These are phyloP conservation scores for Dictyostelium citrinum DNA, from an alignment of 78 protist genomes.

Conservation along the genomic window DNA sequence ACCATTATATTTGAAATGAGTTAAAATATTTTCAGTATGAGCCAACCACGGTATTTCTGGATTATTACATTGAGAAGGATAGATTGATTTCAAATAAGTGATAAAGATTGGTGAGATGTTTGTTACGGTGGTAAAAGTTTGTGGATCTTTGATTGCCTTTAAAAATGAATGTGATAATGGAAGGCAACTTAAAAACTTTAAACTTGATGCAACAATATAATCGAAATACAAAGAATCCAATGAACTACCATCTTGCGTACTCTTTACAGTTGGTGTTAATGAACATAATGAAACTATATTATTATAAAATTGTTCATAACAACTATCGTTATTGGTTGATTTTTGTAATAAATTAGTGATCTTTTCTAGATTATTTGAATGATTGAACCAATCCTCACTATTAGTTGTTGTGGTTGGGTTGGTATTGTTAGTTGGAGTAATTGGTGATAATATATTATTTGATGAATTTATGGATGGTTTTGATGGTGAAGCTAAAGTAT, in stretches of 20 bases:
- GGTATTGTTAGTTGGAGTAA: neutral
- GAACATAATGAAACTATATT: neutral
- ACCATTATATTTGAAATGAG: neutral
- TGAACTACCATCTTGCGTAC: neutral
- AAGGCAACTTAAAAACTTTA: neutral
- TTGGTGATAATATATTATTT: neutral
- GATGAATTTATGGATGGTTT: neutral
- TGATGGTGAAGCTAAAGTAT: neutral
- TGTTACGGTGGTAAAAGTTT: neutral
- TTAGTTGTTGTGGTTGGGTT: neutral
- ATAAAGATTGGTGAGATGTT: neutral
- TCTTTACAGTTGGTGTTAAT: neutral
- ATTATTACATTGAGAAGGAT: neutral
- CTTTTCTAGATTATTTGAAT: neutral
- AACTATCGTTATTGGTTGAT: neutral
- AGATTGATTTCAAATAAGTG: neutral
- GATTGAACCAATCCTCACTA: neutral
- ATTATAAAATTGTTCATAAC: constrained; percentile 11
- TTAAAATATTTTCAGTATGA: constrained; percentile 22
- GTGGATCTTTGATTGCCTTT: constrained; percentile 4
- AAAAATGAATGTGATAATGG: constrained; percentile 20
- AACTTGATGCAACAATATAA: constrained; percentile 9
- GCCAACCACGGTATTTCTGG: constrained; percentile 2
- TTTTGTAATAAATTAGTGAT: neutral
- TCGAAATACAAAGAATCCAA: constrained; percentile 19